Conservation (phyloP, 2,329 filamentous ascomycete genomes). For the Hyphodiscus sp. region DNA sequence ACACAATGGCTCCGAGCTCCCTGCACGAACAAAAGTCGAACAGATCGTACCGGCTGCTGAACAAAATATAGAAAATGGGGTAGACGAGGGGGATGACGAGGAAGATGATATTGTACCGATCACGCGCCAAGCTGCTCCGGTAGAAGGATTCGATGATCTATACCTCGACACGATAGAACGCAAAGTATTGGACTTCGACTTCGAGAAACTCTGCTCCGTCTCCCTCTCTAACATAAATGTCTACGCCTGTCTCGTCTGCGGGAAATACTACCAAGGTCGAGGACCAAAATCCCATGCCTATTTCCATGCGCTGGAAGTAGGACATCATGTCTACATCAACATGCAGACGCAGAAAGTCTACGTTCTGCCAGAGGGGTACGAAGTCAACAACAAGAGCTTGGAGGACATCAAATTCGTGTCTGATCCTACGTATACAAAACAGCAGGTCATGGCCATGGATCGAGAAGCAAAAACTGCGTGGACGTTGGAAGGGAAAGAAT, state of each 20-base stretch:
- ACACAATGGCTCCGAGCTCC: slow-evolving; percentile 24
- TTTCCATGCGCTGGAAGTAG: slow-evolving; percentile 91
- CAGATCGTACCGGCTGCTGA: slow-evolving; percentile 9
- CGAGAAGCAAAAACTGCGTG: slow-evolving; percentile 55
- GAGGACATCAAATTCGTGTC: slow-evolving; percentile 98
- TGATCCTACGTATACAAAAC: slow-evolving; percentile 76
- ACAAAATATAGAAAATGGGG: slow-evolving; percentile 18
- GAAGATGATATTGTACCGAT: slow-evolving; percentile 31
- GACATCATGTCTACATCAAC: slow-evolving; percentile 97
- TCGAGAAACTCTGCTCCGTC: slow-evolving; percentile 95
- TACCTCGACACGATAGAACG: slow-evolving; percentile 97
- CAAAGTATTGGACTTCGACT: slow-evolving; percentile 91
- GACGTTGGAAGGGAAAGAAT: slow-evolving; percentile 77
- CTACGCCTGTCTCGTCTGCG: slow-evolving; percentile 94
- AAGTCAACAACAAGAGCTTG: slow-evolving; percentile 87
- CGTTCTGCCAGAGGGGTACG: slow-evolving; percentile 92
- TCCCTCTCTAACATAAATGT: slow-evolving; percentile 98
- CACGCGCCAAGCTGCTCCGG: slow-evolving; percentile 67
- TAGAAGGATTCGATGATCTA: slow-evolving; percentile 86
- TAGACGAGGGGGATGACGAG: slow-evolving; percentile 26
- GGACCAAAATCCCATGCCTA: slow-evolving; percentile 94
- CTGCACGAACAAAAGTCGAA: slow-evolving; percentile 24
- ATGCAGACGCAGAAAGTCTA: slow-evolving; percentile 90
- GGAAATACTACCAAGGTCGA: slow-evolving; percentile 94
- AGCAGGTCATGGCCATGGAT: slow-evolving; percentile 77